Conservation (phyloP, 192 early-diverging fungal genomes). For the Backusella tuberculispora region DNA sequence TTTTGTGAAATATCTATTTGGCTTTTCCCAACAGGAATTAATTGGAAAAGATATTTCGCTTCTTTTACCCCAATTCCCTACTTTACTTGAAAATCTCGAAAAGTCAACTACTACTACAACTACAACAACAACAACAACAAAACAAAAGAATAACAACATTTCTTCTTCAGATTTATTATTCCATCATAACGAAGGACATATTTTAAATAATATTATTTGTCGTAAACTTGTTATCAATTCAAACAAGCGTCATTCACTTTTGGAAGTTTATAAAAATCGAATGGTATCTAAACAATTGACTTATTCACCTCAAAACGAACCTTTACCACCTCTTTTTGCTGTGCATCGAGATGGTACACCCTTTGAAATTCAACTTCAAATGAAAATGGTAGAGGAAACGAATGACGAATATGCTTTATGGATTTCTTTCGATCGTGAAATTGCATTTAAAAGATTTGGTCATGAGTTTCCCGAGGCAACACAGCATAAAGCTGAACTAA, state of each 20-base stretch:
- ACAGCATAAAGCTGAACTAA: neutral
- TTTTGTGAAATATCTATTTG: slow-evolving; percentile 70
- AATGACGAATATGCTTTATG: slow-evolving; percentile 61
- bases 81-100: slow-evolving; percentile 41
- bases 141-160: too few species aligned
- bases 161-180: too few species aligned
- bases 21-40: slow-evolving; percentile 52
- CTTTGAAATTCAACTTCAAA: slow-evolving; percentile 62
- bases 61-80: slow-evolving; percentile 64
- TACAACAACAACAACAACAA: too few species aligned
- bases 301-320: slow-evolving; percentile 15
- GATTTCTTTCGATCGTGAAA: slow-evolving; percentile 65
- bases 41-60: slow-evolving; percentile 49
- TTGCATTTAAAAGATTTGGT: slow-evolving; percentile 40
- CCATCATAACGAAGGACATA: slow-evolving; percentile 5
- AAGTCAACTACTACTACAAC: too few species aligned
- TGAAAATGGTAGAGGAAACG: slow-evolving; percentile 50
- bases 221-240: slow-evolving; percentile 18
- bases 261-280: slow-evolving; percentile 7
- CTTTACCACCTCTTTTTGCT: slow-evolving; percentile 47
- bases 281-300: slow-evolving; percentile 15
- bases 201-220: slow-evolving; percentile 38
- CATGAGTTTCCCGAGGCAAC: slow-evolving; percentile 11
- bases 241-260: neutral
- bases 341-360: slow-evolving; percentile 65